phyloP scores from a whole-genome alignment of 352 stramenopile genomes.

The Thraustotheca clavata region DNA sequence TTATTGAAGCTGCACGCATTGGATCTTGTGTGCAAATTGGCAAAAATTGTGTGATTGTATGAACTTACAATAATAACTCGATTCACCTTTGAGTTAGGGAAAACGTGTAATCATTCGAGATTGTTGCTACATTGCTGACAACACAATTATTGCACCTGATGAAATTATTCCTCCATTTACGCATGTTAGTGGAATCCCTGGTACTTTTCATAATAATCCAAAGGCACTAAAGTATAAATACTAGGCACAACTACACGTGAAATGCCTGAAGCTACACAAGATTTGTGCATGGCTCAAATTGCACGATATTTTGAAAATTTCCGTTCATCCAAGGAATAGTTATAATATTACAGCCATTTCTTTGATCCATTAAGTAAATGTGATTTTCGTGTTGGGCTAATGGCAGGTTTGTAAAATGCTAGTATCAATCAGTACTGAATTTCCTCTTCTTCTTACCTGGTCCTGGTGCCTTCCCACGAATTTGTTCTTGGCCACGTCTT shows the following conservation, averaged over 20 bases:
- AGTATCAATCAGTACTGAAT: background rate
- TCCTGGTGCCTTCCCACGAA: slow-evolving; percentile 28
- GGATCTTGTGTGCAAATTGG: slow-evolving; percentile 77
- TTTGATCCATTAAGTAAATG: slow-evolving; percentile 71
- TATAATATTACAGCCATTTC: slow-evolving; percentile 52
- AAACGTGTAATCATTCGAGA: slow-evolving; percentile 79
- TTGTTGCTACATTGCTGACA: slow-evolving; percentile 77
- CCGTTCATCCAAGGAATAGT: background rate
- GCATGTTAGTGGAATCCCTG: slow-evolving; percentile 57
- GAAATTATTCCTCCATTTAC: slow-evolving; percentile 72
- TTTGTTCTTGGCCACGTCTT: slow-evolving; percentile 25
- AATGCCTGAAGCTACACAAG: slow-evolving; percentile 74
- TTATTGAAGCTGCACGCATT: slow-evolving; percentile 79
- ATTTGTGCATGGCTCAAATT: slow-evolving; percentile 60
- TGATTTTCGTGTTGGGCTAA: slow-evolving; percentile 43
- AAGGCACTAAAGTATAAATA: background rate
- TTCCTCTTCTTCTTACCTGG: slow-evolving; percentile 24
- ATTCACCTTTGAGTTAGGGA: slow-evolving; percentile 27
- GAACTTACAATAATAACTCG: background rate
- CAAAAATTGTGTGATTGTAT: slow-evolving; percentile 78
- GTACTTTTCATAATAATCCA: slow-evolving; percentile 24
- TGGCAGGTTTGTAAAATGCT: slow-evolving; percentile 47
- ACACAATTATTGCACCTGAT: slow-evolving; percentile 67
- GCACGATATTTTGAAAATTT: slow-evolving; percentile 83
- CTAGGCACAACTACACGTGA: slow-evolving; percentile 60